Evolutionary conservation across 2,329 filamentous ascomycete species (phyloP).

Genomic region (Rasamsonia emersonii): DNA sequence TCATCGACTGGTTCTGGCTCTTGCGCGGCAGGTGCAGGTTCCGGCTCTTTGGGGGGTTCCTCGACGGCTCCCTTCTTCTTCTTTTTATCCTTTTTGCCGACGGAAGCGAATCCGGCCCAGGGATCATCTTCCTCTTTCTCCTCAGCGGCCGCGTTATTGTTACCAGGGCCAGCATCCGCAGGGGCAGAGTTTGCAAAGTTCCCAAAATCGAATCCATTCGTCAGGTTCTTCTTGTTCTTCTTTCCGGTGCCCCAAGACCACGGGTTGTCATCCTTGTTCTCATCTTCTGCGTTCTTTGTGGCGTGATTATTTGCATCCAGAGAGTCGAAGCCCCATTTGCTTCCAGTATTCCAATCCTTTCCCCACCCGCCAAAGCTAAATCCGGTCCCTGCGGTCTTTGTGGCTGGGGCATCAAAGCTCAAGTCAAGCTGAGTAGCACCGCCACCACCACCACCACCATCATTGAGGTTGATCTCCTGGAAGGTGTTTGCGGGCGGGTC

Average conservation of each 20-base stretch:
- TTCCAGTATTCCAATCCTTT: conserved; percentile 50
- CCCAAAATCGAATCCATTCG: conserved; percentile 36
- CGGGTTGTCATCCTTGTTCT: conserved; percentile 26
- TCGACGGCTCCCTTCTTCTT: conserved; percentile 31
- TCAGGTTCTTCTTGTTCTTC: conserved; percentile 28
- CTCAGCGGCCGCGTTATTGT: conserved; percentile 32
- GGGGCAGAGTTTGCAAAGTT: conserved; percentile 29
- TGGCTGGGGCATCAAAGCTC: conserved; percentile 42
- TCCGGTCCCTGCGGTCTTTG: conserved; percentile 29
- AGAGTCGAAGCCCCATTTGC: conserved; percentile 37
- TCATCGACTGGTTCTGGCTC: conserved; percentile 14
- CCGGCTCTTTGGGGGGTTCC: conserved; percentile 10
- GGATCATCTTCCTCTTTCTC: conserved; percentile 30
- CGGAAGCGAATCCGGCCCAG: conserved; percentile 28
- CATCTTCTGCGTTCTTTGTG: conserved; percentile 20
- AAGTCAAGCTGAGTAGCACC: conserved; percentile 50
- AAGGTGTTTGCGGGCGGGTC: conserved; percentile 46
- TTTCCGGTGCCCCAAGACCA: conserved; percentile 32
- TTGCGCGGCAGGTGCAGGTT: conserved; percentile 16
- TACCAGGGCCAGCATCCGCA: conserved; percentile 34
- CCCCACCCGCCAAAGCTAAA: conserved; percentile 52
- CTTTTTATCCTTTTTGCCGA: conserved; percentile 39
- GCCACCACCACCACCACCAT: too few relatives aligned
- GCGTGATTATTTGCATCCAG: conserved; percentile 20
- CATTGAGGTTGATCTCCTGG: conserved; percentile 60